phyloP scores from a whole-genome alignment of 1,284 basidiomycete species.

The Mycena citricolor region DNA sequence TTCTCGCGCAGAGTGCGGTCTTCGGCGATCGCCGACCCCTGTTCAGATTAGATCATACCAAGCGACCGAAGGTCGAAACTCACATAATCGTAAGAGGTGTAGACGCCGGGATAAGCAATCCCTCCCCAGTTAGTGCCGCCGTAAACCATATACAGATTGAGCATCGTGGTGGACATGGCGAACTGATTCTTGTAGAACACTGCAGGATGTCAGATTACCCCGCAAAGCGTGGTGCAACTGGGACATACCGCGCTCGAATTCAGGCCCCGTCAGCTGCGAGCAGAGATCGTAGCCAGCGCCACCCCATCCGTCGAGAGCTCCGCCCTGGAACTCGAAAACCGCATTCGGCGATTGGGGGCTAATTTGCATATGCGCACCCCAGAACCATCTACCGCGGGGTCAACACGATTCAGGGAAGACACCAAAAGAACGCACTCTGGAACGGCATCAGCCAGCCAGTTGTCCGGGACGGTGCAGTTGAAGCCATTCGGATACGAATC shows the following conservation, averaged over 20 bases:
- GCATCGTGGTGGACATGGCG: slow-evolving; percentile 45
- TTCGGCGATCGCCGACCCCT: slow-evolving; percentile 50
- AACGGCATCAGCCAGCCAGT: slow-evolving; percentile 45
- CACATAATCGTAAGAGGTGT: slow-evolving; percentile 52
- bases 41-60: slow-evolving; percentile 7
- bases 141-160: slow-evolving; percentile 48
- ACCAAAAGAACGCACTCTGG: slow-evolving; percentile 34
- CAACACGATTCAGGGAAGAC: background rate
- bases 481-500: slow-evolving; percentile 59
- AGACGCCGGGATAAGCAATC: slow-evolving; percentile 41
- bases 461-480: slow-evolving; percentile 51
- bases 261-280: slow-evolving; percentile 38
- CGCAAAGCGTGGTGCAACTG: too few species aligned
- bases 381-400: slow-evolving; percentile 34
- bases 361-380: slow-evolving; percentile 37
- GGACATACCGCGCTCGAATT: slow-evolving; percentile 42
- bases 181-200: slow-evolving; percentile 53
- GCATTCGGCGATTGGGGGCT: slow-evolving; percentile 42
- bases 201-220: too few species aligned
- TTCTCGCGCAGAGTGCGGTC: slow-evolving; percentile 49
- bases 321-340: slow-evolving; percentile 51
- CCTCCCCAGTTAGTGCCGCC: slow-evolving; percentile 52
- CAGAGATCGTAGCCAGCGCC: slow-evolving; percentile 40
- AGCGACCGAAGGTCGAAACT: slow-evolving; percentile 15
- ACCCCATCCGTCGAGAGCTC: slow-evolving; percentile 50